These are phyloP conservation scores for Marasmius fiardii DNA, from an alignment of 1,284 basidiomycete species.

Conservation along the genomic window DNA sequence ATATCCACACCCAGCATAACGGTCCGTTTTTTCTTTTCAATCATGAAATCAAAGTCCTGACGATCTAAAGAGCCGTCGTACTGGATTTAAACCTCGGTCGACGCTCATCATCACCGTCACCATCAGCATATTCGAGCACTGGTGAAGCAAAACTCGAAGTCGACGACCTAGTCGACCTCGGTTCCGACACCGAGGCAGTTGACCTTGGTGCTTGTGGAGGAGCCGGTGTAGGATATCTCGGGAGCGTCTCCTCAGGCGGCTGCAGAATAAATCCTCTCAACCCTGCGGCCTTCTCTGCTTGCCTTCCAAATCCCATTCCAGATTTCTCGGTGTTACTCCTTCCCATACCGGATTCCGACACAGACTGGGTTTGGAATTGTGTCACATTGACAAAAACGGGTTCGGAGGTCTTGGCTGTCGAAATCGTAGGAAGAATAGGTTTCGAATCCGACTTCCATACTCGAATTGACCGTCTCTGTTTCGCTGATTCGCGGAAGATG, in stretches of 20 bases:
- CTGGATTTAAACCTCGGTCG: background rate
- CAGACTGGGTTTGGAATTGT: constrained; percentile 24
- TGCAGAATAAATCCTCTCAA: constrained; percentile 46
- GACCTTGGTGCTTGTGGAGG: constrained; percentile 2
- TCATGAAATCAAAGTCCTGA: too few relatives aligned
- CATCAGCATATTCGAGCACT: background rate
- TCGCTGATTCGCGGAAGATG: constrained; percentile 64
- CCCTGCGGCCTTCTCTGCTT: constrained; percentile 71
- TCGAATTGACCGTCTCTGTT: constrained; percentile 60
- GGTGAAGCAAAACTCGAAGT: constrained; percentile 28
- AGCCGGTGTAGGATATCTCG: constrained; percentile 36
- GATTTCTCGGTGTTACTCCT: constrained; percentile 27
- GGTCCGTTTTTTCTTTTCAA: too few relatives aligned
- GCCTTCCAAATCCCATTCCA: constrained; percentile 73
- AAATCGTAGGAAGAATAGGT: constrained; percentile 52
- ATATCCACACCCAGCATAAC: too few relatives aligned
- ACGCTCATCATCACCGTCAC: background rate
- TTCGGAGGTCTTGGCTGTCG: constrained; percentile 29
- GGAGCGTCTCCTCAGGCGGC: constrained; percentile 56
- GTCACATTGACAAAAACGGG: constrained; percentile 40
- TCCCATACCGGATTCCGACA: constrained; percentile 17
- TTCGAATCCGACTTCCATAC: constrained; percentile 62
- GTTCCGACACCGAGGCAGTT: constrained; percentile 14
- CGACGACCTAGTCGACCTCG: constrained; percentile 19
- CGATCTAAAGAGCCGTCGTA: background rate